Conservation (phyloP, 2,329 filamentous ascomycete genomes). For the Ramularia endophylla region DNA sequence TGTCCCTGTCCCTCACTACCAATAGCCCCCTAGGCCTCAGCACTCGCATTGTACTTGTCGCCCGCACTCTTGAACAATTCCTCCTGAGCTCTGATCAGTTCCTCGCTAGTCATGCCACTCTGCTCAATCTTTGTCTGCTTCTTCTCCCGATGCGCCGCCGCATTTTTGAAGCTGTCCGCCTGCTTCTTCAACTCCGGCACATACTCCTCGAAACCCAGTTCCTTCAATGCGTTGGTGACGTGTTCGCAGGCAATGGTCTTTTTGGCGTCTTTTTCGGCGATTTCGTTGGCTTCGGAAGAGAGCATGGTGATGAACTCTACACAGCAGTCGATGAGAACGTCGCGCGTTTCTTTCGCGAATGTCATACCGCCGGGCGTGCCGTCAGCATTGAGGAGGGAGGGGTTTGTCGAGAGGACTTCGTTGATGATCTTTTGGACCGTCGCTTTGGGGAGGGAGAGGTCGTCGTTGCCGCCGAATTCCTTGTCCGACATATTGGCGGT, state of each 20-base stretch:
- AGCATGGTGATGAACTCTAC: slow-evolving; percentile 99
- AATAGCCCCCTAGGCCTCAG: neutral
- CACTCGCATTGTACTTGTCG: slow-evolving; percentile 59
- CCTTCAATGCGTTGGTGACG: slow-evolving; percentile 88
- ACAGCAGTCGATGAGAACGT: slow-evolving; percentile 95
- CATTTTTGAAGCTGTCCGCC: slow-evolving; percentile 85
- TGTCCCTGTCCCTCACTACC: too few relatives aligned
- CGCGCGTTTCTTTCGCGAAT: slow-evolving; percentile 91
- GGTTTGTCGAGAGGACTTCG: slow-evolving; percentile 76
- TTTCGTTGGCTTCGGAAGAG: slow-evolving; percentile 98
- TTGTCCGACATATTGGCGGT: slow-evolving; percentile 47
- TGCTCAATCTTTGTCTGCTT: slow-evolving; percentile 96
- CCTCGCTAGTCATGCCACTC: slow-evolving; percentile 84
- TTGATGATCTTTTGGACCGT: slow-evolving; percentile 80
- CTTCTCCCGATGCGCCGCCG: slow-evolving; percentile 91
- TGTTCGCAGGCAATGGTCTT: slow-evolving; percentile 99
- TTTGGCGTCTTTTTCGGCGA: slow-evolving; percentile 97
- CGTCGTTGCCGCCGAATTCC: slow-evolving; percentile 51
- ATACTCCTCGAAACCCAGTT: slow-evolving; percentile 89
- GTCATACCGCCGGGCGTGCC: slow-evolving; percentile 51
- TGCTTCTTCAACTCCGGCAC: slow-evolving; percentile 81
- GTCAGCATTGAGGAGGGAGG: slow-evolving; percentile 34
- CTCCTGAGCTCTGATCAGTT: slow-evolving; percentile 81
- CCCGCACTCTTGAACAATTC: slow-evolving; percentile 83
- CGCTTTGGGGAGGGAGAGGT: slow-evolving; percentile 57